Base-by-base conservation (phyloP, 306 rosid genomes). In the Quercus variabilis region DNA sequence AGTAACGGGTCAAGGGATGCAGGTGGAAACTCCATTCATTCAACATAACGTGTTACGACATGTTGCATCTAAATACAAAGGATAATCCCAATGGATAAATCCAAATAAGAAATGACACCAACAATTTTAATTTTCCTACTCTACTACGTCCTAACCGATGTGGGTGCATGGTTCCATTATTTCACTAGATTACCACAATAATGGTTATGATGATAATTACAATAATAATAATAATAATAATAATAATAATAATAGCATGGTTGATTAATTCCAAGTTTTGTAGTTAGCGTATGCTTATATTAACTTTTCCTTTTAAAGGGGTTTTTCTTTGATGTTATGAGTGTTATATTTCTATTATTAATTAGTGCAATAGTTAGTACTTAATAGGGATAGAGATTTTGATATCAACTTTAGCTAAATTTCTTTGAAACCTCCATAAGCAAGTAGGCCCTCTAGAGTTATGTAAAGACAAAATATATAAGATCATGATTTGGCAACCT, bases 401-500 rank as follows among this genome's bases (percentile, higher is more conserved):
- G 69, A 60, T 35, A 69, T 81, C 76, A 84, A 77, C 83, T 81
- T 85, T 69, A 74, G 67, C 55, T 31, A 55, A 69, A 59, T 79
- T 70, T 55, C 46, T 75, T 78, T 43, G 57, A 72, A 85, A 26
- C 31, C 74, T 74, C 23, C 17, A 41, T 41, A 4, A 52, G 76
- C 79, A 83, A 75, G 80, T 69, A 73, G 63, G 62, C 85, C 68
- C 62, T 81, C 78, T 19, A 63, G 79, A 71, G 74, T 74, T 76
- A 74, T 75, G 69, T 73, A 56, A 64, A 80, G 86, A 83, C 87
- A 83, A 79, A 83, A 69, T 62, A 59, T 58, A 69, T 65, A 20
- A 78, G 87, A 86, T 57, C 83, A 81, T 72, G 84, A 86, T 83
- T 67, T 79, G 75, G 77, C 77, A 86, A 78, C 85, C 80, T 70